Conservation (phyloP, 768 basidiomycete genomes). For the Lyophyllum decastes region DNA sequence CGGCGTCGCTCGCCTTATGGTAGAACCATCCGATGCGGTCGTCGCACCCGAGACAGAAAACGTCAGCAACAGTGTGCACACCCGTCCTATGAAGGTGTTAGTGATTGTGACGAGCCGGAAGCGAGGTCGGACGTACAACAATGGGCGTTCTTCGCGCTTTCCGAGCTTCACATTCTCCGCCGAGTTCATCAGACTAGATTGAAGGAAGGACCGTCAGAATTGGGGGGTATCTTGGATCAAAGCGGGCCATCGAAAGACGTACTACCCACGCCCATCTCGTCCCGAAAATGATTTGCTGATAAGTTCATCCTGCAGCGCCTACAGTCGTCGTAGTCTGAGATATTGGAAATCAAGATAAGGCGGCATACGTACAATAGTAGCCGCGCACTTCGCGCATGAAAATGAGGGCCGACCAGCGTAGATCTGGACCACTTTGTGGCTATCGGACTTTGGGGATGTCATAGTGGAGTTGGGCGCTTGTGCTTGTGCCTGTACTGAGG, state of each 20-base stretch:
- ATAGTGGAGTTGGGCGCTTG: background rate
- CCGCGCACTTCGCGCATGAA: constrained; percentile 69
- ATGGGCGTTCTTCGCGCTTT: constrained; percentile 68
- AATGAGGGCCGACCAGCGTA: constrained; percentile 71
- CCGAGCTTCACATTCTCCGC: constrained; percentile 77
- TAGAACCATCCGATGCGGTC: constrained; percentile 84
- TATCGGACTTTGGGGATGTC: background rate
- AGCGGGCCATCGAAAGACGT: constrained; percentile 29
- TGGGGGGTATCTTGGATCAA: background rate
- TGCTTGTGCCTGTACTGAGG: background rate
- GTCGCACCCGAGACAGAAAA: constrained; percentile 78
- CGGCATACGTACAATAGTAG: constrained; percentile 57
- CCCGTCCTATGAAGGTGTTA: constrained; percentile 56
- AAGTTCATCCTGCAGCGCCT: constrained; percentile 83
- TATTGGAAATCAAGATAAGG: too few species aligned
- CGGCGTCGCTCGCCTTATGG: constrained; percentile 71
- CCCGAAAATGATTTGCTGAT: constrained; percentile 87
- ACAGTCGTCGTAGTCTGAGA: too few species aligned
- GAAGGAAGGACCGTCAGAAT: background rate
- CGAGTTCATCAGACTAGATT: constrained; percentile 68
- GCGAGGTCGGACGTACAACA: constrained; percentile 48
- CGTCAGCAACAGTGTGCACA: constrained; percentile 79
- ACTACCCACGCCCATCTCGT: constrained; percentile 81
- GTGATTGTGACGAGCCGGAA: background rate
- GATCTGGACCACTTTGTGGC: constrained; percentile 54